Evolutionary conservation across 75 land plant species (phyloP).

Genomic region (Pinus albicaulis): DNA sequence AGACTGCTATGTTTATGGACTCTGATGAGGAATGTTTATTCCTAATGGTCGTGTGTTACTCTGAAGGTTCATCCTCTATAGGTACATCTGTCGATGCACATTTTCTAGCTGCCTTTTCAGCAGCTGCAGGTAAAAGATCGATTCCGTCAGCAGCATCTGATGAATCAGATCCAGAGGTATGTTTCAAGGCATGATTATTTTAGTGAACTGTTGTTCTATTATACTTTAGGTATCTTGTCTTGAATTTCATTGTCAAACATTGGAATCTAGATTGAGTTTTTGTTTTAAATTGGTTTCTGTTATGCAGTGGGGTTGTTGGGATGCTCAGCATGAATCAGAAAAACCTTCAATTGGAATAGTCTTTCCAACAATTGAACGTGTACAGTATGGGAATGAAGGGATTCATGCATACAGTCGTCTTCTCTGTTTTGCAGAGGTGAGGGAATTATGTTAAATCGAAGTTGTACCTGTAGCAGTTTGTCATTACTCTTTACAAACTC

Average conservation of each 20-base stretch:
- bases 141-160: constrained; percentile 41
- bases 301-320: constrained; percentile 89
- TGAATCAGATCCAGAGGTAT: constrained; percentile 91
- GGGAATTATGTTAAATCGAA: neutral
- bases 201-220: neutral
- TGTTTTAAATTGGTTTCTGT: neutral
- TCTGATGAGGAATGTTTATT: neutral
- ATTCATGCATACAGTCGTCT: constrained; percentile 39
- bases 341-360: constrained; percentile 67
- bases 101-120: constrained; percentile 78
- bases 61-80: constrained; percentile 76
- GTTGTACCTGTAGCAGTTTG: constrained; percentile 1
- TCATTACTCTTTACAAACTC: neutral
- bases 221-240: neutral
- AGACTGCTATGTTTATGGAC: neutral
- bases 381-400: constrained; percentile 40
- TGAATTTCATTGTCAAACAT: neutral
- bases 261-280: neutral
- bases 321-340: constrained; percentile 52
- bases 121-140: constrained; percentile 71
- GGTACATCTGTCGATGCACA: constrained; percentile 70
- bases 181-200: neutral
- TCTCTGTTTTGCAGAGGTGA: constrained; percentile 80
- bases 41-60: neutral
- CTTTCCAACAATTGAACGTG: constrained; percentile 73